Evolutionary conservation across 1,284 basidiomycete genomes (phyloP), one percentile per base, ranked within the genome.

Genomic region (Butyriboletus appendiculatus): DNA sequence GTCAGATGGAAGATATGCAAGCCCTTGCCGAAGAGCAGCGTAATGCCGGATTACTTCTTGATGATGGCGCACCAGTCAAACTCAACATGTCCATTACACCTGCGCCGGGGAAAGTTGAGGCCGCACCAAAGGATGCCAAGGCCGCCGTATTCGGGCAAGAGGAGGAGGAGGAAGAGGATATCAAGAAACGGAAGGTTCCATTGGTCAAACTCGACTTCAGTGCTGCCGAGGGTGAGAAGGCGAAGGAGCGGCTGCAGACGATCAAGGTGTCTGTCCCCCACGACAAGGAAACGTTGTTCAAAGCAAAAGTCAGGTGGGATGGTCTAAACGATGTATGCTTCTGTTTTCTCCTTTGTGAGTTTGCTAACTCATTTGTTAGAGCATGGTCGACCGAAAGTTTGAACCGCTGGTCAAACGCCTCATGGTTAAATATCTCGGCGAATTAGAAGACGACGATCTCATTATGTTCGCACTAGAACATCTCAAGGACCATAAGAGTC

Each of bases 1-100:
- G 85, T 50, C 93, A 96, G 67, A 93, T 94, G 89, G 90, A 90
- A 58, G 93, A 96, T 69, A 86, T 95, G 82, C 90, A 92, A 56
- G 86, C 89, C 0, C 74, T 95, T 28, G 91, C 91, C 20, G 89
- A 90, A 45, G 88, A 93, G 66, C 92, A 96, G 65, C 85, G 91
- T 54, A 90, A 91, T 63, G 89, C 90, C 12, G 93, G 94, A 28
- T 80, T 95, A 70, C 74, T 96, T n/a, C 80, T 94, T 22, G 94
- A 96, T 60, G 93, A 96, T 59, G 90, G 91, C 24, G 90, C 90
- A 10, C 92, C 92, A 7, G 88, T 96, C 62, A 86, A 87, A 65
- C 78, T 96, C 44, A 90, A 86, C 58, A 87, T 95, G 20, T 86
- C 84, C 2, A 76, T 88, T 35, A 78, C 81, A 16, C 69, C 78